phyloP scores from a whole-genome alignment of 2,329 filamentous ascomycete genomes.

The Rhexocercosporidium sp. region DNA sequence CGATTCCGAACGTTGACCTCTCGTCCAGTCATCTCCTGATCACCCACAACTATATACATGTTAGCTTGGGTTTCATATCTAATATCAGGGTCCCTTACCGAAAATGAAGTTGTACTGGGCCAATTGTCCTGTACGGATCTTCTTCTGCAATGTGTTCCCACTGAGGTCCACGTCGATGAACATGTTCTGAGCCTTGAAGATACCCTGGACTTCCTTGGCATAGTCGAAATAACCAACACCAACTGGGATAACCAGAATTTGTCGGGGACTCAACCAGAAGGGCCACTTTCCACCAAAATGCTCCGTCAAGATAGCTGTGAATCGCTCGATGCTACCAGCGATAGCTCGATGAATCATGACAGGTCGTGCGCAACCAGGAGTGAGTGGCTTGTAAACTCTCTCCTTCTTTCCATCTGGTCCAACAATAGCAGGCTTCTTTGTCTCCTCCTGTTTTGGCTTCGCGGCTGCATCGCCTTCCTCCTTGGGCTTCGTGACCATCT shows the following conservation, averaged over 20 bases:
- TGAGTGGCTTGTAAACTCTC: conserved; percentile 55
- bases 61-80: not conserved
- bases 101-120: conserved; percentile 87
- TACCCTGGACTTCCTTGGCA: conserved; percentile 72
- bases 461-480: conserved; percentile 43
- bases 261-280: conserved; percentile 85
- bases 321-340: conserved; percentile 71
- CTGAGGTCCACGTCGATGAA: conserved; percentile 74
- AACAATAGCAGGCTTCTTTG: conserved; percentile 46
- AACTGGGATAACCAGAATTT: conserved; percentile 79
- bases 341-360: conserved; percentile 90
- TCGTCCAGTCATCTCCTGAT: conserved; percentile 63
- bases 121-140: conserved; percentile 82
- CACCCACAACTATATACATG: conserved; percentile 58
- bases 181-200: conserved; percentile 71
- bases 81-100: conserved; percentile 51
- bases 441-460: conserved; percentile 46
- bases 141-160: conserved; percentile 86
- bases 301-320: conserved; percentile 79
- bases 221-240: conserved; percentile 75
- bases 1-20: conserved; percentile 68
- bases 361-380: conserved; percentile 75
- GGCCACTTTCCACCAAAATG: conserved; percentile 90
- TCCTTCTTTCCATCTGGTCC: conserved; percentile 49
- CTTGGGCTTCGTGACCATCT: conserved; percentile 55